phyloP scores from a whole-genome alignment of 2,329 filamentous ascomycete genomes.

The Lecanosticta acicola region DNA sequence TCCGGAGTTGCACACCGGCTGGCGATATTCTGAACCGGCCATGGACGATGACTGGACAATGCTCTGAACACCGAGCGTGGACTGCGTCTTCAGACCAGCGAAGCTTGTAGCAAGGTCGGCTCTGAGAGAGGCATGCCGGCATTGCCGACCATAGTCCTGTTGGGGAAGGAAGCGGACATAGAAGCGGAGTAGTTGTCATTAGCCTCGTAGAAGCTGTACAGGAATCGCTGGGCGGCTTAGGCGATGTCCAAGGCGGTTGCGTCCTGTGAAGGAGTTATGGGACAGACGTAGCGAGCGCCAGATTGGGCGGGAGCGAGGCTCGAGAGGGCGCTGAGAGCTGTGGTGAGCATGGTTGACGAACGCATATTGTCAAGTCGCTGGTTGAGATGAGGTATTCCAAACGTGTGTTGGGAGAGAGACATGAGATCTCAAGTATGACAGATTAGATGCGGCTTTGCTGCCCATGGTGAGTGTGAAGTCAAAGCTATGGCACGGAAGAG shows the following conservation, averaged over 20 bases:
- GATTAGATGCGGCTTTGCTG: neutral
- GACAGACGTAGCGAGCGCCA: neutral
- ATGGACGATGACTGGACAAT: neutral
- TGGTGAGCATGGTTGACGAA: neutral
- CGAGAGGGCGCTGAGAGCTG: neutral
- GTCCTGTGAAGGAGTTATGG: neutral
- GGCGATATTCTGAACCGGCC: neutral
- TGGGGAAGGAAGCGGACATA: neutral
- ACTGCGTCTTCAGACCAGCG: neutral
- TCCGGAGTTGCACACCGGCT: neutral
- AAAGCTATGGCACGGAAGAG: neutral
- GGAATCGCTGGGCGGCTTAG: neutral
- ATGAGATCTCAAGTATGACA: neutral
- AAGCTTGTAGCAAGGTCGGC: neutral
- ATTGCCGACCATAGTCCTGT: neutral
- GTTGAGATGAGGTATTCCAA: neutral
- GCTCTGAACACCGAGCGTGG: neutral
- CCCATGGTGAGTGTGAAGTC: neutral
- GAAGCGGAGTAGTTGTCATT: neutral
- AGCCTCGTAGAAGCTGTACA: neutral
- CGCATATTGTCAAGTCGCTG: neutral
- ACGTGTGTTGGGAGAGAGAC: neutral
- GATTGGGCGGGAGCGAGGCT: neutral
- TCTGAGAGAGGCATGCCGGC: neutral
- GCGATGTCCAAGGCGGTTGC: neutral